Conservation (phyloP, 2,329 filamentous ascomycete genomes). For the Apiospora arundinis region DNA sequence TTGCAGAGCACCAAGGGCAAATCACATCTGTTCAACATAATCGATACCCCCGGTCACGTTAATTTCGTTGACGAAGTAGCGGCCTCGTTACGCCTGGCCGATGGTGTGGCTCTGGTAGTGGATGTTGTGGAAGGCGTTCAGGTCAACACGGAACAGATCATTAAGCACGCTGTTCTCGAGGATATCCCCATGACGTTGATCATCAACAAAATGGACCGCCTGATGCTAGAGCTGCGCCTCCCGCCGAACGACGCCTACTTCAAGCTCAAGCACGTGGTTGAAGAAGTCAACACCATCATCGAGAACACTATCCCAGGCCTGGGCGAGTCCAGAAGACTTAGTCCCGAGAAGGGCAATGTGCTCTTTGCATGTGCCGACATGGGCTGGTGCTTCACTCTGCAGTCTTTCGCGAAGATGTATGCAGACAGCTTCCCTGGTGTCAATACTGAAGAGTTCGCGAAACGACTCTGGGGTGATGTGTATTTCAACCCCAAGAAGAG, state of each 20-base stretch:
- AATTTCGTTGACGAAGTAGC: constrained; percentile 99
- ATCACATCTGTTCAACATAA: constrained; percentile 91
- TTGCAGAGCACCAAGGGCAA: constrained; percentile 89
- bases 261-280: constrained; percentile 98
- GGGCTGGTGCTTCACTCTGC: constrained; percentile 95
- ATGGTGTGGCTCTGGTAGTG: constrained; percentile 91
- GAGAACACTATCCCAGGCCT: constrained; percentile 83
- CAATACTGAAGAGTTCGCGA: constrained; percentile 82
- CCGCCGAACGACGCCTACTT: constrained; percentile 97
- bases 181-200: constrained; percentile 88
- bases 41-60: constrained; percentile 96
- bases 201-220: constrained; percentile 95
- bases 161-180: constrained; percentile 92
- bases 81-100: constrained; percentile 82
- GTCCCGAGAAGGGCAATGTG: constrained; percentile 98
- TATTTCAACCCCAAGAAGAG: constrained; percentile 93
- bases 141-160: constrained; percentile 94
- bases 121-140: constrained; percentile 99
- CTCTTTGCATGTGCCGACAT: constrained; percentile 92
- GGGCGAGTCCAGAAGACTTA: constrained; percentile 81
- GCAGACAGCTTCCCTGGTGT: constrained; percentile 84
- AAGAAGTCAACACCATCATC: constrained; percentile 96
- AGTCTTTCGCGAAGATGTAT: constrained; percentile 96
- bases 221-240: constrained; percentile 92
- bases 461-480: constrained; percentile 92